Conservation (phyloP, 768 basidiomycete genomes). For the Brasilioporus rufonigricans region DNA sequence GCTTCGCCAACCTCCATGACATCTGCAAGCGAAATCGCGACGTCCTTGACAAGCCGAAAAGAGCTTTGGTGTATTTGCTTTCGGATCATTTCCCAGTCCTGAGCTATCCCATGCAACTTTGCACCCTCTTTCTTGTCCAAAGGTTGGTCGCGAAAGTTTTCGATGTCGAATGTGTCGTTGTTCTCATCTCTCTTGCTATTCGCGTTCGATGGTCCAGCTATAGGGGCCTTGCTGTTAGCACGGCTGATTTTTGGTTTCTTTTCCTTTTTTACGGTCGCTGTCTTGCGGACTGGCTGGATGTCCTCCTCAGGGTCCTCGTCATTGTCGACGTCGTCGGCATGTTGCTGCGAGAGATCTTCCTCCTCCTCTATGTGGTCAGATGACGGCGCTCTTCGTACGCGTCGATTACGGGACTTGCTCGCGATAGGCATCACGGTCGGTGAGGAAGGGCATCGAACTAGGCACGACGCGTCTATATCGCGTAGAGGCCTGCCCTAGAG, state of each 20-base stretch:
- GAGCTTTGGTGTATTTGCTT: conserved; percentile 44
- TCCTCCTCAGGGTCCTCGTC: conserved; percentile 38
- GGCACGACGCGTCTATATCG: conserved; percentile 24
- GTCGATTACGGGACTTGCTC: conserved; percentile 38
- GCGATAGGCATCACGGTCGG: conserved; percentile 32
- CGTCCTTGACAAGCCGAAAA: conserved; percentile 46
- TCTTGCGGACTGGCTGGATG: conserved; percentile 36
- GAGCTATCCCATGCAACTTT: conserved; percentile 54
- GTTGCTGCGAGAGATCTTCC: conserved; percentile 38
- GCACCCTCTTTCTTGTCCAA: conserved; percentile 49
- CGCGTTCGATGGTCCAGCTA: conserved; percentile 26
- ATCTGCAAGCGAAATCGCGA: conserved; percentile 62
- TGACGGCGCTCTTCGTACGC: conserved; percentile 45
- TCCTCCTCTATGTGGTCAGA: conserved; percentile 63
- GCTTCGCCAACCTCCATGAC: conserved; percentile 52
- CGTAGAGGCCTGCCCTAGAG: too few species aligned
- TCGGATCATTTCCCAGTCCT: conserved; percentile 61
- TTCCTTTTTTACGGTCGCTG: conserved; percentile 28
- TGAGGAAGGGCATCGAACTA: neutral
- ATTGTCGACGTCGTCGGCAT: conserved; percentile 42
- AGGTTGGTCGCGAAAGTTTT: conserved; percentile 65
- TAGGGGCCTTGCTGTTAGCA: conserved; percentile 11
- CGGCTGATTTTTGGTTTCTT: conserved; percentile 30
- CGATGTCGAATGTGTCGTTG: conserved; percentile 56
- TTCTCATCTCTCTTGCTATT: conserved; percentile 41